These are phyloP conservation scores for Coemansia sp. DNA, from an alignment of 192 early-diverging fungal species.

Conservation along the genomic window DNA sequence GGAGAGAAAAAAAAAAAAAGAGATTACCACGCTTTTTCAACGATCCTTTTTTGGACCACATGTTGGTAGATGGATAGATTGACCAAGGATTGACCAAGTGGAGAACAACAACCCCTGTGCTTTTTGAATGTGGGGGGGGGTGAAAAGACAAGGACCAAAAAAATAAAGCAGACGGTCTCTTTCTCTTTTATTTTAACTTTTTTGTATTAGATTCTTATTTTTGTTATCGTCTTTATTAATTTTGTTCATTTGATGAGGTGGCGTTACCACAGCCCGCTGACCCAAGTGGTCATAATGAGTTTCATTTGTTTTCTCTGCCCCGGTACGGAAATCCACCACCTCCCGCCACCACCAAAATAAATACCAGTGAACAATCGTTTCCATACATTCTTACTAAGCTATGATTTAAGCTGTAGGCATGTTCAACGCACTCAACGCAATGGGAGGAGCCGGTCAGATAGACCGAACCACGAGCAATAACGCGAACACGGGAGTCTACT, in stretches of 20 bases:
- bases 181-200: neutral
- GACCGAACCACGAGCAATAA: slow-evolving; percentile 61
- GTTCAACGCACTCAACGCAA: slow-evolving; percentile 59
- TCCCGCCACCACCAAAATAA: too few relatives aligned
- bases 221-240: neutral
- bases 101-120: too few relatives aligned
- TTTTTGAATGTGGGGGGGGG: too few relatives aligned
- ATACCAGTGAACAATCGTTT: too few relatives aligned
- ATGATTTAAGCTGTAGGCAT: too few relatives aligned
- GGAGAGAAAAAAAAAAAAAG: too few relatives aligned
- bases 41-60: too few relatives aligned
- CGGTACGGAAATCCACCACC: slow-evolving; percentile 15
- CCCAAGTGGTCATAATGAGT: slow-evolving; percentile 64
- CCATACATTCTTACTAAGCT: too few relatives aligned
- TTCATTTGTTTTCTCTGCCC: slow-evolving; percentile 71
- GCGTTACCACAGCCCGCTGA: slow-evolving; percentile 54
- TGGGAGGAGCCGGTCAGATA: slow-evolving; percentile 28
- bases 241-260: slow-evolving; percentile 4
- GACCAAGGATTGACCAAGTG: too few relatives aligned
- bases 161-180: neutral
- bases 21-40: too few relatives aligned
- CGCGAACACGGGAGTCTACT: slow-evolving; percentile 66
- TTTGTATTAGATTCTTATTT: neutral
- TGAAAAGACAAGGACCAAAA: too few relatives aligned
- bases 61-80: too few relatives aligned